Base-by-base conservation (phyloP, 257 asterid genomes). In the Salvia hispanica region DNA sequence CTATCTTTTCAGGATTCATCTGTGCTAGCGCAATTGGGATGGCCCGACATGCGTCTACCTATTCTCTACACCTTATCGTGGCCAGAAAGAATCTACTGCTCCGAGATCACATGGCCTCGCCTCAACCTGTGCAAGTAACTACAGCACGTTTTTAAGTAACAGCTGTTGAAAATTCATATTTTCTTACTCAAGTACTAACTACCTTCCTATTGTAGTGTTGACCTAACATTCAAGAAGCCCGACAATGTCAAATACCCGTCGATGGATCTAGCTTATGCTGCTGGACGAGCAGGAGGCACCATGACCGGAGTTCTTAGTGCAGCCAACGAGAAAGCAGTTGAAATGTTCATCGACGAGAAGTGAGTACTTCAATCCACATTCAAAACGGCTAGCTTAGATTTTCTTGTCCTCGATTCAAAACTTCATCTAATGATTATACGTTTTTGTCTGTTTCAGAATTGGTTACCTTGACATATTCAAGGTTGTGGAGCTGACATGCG, bases 251-350 rank as follows among this genome's bases (percentile, higher is more conserved):
- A 94, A 72, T 94, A 91, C 70, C 97, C 97, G 9, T 94, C 99
- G 8, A 91, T 94, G 99, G 96, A 87, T 67, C 78, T 94, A 50
- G 99, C 99, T 12, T 94, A 88, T 62, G 85, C 99, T 75, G 99
- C 99, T 55, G 99, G 99, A 3, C 88, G 97, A 73, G 96, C 95
- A 1, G 99, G 96, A 14, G 99, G 97, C 62, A 94, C 97, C 67
- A 94, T 94, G 99, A 94, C 99, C 0, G 97, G 97, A 31, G 99
- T 94, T 77, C 90, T 94, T 21, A 94, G 99, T 60, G 99, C 99
- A 10, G 99, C 99, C 48, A 94, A 94, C 39, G 97, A 94, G 82
- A 94, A 88, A 82, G 99, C 99, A n/a, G 99, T 94, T 4, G 99
- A 94, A 74, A 64, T 94, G 83, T 94, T 94, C 67, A 94, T 94